phyloP scores from a whole-genome alignment of 805 yeast genomes.

The Metschnikowia matae region DNA sequence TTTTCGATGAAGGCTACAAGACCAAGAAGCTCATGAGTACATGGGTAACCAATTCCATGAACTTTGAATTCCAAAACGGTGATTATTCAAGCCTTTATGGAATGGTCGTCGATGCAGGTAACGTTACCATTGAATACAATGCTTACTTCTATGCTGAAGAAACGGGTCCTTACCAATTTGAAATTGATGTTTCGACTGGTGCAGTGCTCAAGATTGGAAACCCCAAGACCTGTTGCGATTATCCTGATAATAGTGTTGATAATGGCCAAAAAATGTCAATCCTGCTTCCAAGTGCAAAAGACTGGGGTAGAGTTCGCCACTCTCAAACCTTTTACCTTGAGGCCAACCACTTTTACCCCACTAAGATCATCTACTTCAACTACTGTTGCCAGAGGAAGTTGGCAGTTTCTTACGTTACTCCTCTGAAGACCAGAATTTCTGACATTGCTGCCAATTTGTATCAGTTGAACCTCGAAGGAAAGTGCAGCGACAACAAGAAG shows the following conservation, averaged over 20 bases:
- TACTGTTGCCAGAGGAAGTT: neutral
- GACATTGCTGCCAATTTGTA: neutral
- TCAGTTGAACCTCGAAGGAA: neutral
- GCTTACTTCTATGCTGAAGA: conserved; percentile 4
- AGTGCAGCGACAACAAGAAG: neutral
- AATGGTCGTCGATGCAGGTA: neutral
- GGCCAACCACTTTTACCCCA: conserved; percentile 6
- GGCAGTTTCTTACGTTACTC: neutral
- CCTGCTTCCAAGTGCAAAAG: neutral
- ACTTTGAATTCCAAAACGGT: neutral
- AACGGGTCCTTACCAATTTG: conserved; percentile 2
- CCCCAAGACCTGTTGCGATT: conserved; percentile 7
- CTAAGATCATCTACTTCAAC: conserved; percentile 11
- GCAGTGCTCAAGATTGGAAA: neutral
- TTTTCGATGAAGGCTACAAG: neutral
- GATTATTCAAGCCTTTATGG: neutral
- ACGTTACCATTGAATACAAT: conserved; percentile 1
- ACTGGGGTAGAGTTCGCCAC: neutral
- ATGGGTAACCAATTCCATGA: neutral
- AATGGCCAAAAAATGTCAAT: neutral
- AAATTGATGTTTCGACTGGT: conserved; percentile 1
- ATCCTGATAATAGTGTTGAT: neutral
- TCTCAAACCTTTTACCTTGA: conserved; percentile 1
- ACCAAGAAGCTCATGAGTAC: neutral
- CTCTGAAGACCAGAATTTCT: neutral